phyloP scores from a whole-genome alignment of 1,284 basidiomycete genomes.

The Microbotryum intermedium region DNA sequence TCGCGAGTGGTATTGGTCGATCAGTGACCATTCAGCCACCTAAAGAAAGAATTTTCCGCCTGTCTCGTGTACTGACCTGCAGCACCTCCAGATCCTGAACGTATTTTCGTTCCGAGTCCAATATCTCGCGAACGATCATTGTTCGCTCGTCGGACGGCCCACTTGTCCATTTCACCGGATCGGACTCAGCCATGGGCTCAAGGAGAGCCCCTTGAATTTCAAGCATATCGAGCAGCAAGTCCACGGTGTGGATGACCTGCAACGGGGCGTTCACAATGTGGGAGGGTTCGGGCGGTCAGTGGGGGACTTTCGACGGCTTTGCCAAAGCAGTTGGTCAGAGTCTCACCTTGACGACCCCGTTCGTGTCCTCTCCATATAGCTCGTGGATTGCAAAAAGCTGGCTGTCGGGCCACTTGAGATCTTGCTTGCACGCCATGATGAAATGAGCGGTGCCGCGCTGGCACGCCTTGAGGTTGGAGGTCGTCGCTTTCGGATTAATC shows the following conservation, averaged over 20 bases:
- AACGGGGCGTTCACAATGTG: neutral
- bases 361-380: conserved; percentile 76
- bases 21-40: conserved; percentile 5
- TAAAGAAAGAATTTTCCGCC: no score
- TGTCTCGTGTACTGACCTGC: conserved; percentile 53
- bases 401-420: conserved; percentile 43
- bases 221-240: conserved; percentile 71
- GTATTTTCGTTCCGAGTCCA: conserved; percentile 93
- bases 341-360: conserved; percentile 86
- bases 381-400: conserved; percentile 57
- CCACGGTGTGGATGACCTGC: conserved; percentile 85
- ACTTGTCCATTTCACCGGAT: conserved; percentile 14
- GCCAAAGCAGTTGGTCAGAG: neutral
- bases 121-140: conserved; percentile 74
- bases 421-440: conserved; percentile 46
- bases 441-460: conserved; percentile 50
- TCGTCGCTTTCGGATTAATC: conserved; percentile 56
- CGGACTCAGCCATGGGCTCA: conserved; percentile 8
- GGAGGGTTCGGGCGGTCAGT: neutral
- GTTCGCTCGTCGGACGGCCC: conserved; percentile 51
- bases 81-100: conserved; percentile 98
- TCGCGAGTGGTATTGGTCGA: conserved; percentile 7
- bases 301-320: neutral
- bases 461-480: conserved; percentile 71
- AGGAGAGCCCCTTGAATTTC: conserved; percentile 59